Evolutionary conservation across 1,284 basidiomycete species (phyloP), one percentile per base, ranked within the genome.

Genomic region (Pseudozyma sp.): DNA sequence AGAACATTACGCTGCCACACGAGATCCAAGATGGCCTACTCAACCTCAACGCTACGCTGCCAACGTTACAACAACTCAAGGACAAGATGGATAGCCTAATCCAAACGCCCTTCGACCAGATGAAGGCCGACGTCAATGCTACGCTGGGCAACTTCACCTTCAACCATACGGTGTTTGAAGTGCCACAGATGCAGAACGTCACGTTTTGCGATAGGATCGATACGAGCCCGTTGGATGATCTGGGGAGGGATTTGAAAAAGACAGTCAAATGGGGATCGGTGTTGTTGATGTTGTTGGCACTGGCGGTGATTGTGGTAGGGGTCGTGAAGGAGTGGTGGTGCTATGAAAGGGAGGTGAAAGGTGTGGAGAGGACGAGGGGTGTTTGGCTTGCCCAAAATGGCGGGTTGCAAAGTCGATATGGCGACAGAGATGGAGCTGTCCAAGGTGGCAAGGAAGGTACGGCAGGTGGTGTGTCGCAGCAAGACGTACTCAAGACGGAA

Each of bases 1-100:
- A 91, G 69, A 94, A 94, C 77, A 89, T 98, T 59, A 89, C 89
- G 3, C 88, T 98, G 18, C 94, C 95, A 0, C 89, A 90, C n/a
- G 89, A 89, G 35, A 92, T 98, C 83, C 88, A 92, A 81, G 87
- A 91, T 64, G 86, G 90, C 0, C 87, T 98, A 48, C 87, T 88
- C 16, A 88, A 88, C 2, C 89, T 98, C 42, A 97, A 97, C 85
- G 87, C 87, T 49, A 91, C 92, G 1, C 85, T 99, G 13, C 96
- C 96, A 0, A 92, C 91, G 1, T 87, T 96, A 18, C 87, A 89
- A 19, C 90, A 93, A 19, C 86, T 98, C 40, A 92, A 92, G 85
- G 86, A 91, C 55, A 88, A 88, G 53, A 87, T 98, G 51, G 88
- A 93, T 71, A 85, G 87, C 40, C 85, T 83, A 11, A 81, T 83